phyloP scores from a whole-genome alignment of 441 rosid species.

The Macaranga tanarius region DNA sequence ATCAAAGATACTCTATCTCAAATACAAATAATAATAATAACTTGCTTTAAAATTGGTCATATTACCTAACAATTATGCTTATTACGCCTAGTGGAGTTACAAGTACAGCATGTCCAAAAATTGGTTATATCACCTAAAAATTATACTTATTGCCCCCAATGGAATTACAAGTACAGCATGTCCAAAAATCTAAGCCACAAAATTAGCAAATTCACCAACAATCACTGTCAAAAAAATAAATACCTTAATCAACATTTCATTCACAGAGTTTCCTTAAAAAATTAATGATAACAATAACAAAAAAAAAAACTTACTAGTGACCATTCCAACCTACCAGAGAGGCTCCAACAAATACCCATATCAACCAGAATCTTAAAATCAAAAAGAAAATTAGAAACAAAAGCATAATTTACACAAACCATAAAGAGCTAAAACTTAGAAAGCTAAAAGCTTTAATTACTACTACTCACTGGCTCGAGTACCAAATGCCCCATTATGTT shows the following conservation, averaged over 20 bases:
- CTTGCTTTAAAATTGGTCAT: background rate
- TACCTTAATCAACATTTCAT: background rate
- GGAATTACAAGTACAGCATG: conserved; percentile 75
- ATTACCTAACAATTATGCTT: conserved; percentile 67
- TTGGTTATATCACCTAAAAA: no score
- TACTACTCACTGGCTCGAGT: conserved; percentile 53
- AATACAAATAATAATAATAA: background rate
- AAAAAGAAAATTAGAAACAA: background rate
- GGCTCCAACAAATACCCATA: conserved; percentile 69
- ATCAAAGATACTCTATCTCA: no score
- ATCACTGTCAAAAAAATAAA: conserved; percentile 43
- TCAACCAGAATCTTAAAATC: conserved; percentile 56
- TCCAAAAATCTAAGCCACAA: conserved; percentile 63
- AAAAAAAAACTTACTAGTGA: conserved; percentile 50
- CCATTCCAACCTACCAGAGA: conserved; percentile 77
- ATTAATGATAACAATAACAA: background rate
- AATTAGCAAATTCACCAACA: conserved; percentile 67
- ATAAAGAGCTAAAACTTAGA: background rate
- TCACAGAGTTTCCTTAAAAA: background rate
- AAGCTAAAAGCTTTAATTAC: background rate
- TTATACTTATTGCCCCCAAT: conserved; percentile 73
- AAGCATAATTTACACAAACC: background rate
- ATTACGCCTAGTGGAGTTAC: no score
- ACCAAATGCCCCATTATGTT: conserved; percentile 49
- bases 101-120: no score